These are phyloP conservation scores for Apostasia ramifera DNA, from an alignment of 106 monocot species.

Conservation along the genomic window DNA sequence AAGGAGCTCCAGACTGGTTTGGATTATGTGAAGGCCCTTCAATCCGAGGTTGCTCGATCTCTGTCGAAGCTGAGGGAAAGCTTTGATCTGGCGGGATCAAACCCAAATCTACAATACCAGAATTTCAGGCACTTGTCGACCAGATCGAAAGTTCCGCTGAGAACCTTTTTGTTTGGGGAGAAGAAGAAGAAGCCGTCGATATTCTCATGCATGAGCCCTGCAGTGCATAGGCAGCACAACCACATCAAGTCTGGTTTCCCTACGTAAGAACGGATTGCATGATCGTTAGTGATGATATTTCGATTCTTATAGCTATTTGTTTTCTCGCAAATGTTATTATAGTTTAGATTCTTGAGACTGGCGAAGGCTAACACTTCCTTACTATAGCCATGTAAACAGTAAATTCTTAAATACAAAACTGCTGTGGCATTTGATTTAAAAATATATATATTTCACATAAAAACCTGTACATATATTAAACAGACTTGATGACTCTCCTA, in stretches of 20 bases:
- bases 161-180: constrained; percentile 75
- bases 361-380: too few relatives aligned
- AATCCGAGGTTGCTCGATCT: constrained; percentile 41
- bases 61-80: constrained; percentile 42
- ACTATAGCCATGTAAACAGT: too few relatives aligned
- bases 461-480: too few relatives aligned
- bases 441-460: too few relatives aligned
- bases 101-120: constrained; percentile 21
- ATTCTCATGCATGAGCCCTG: constrained; percentile 89
- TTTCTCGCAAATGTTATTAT: too few relatives aligned
- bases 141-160: constrained; percentile 52
- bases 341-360: too few relatives aligned
- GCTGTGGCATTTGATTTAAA: too few relatives aligned
- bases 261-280: not conserved
- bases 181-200: constrained; percentile 82
- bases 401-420: too few relatives aligned
- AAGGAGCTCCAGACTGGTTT: constrained; percentile 65
- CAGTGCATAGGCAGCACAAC: constrained; percentile 62
- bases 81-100: constrained; percentile 26
- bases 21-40: constrained; percentile 58
- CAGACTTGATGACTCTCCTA: too few relatives aligned
- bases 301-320: too few relatives aligned
- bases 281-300: too few relatives aligned
- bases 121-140: constrained; percentile 37
- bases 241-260: constrained; percentile 16